Conservation (phyloP, 176 grass and related monocot genomes). For the Oryza rufipogon region DNA sequence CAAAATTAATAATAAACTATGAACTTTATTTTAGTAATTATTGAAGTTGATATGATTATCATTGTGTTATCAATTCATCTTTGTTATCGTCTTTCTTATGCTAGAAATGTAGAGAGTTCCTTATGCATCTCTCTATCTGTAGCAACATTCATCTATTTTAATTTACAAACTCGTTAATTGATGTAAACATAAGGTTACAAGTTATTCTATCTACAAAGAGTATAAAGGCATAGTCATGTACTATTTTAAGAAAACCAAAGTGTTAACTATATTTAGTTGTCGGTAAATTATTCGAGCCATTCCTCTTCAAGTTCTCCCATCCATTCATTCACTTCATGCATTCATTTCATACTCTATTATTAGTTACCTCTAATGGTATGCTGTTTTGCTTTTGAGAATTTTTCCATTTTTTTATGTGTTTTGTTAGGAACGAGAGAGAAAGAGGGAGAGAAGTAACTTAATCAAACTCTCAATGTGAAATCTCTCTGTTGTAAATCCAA, state of each 20-base stretch:
- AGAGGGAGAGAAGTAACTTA: background rate
- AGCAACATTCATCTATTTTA: background rate
- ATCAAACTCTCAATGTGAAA: conserved; percentile 13
- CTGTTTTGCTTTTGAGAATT: conserved; percentile 25
- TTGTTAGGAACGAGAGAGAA: conserved; percentile 5
- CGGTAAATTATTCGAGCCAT: conserved; percentile 25
- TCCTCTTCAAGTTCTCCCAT: background rate
- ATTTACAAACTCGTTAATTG: background rate
- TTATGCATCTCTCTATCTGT: background rate
- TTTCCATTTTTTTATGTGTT: conserved; percentile 4
- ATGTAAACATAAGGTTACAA: background rate
- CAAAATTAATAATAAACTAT: background rate
- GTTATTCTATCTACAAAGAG: conserved; percentile 19
- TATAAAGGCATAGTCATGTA: conserved; percentile 12
- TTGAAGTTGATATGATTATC: background rate
- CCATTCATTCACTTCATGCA: background rate
- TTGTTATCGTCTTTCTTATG: background rate
- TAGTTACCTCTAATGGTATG: conserved; percentile 40
- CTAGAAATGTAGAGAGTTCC: background rate
- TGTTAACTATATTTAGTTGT: conserved; percentile 49
- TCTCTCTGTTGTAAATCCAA: conserved; percentile 20
- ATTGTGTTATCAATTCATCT: background rate
- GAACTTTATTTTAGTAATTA: background rate
- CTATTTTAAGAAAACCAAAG: conserved; percentile 36
- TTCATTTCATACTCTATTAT: conserved; percentile 7